Conservation (phyloP, 257 asterid genomes). For the Solanum sejunctum region DNA sequence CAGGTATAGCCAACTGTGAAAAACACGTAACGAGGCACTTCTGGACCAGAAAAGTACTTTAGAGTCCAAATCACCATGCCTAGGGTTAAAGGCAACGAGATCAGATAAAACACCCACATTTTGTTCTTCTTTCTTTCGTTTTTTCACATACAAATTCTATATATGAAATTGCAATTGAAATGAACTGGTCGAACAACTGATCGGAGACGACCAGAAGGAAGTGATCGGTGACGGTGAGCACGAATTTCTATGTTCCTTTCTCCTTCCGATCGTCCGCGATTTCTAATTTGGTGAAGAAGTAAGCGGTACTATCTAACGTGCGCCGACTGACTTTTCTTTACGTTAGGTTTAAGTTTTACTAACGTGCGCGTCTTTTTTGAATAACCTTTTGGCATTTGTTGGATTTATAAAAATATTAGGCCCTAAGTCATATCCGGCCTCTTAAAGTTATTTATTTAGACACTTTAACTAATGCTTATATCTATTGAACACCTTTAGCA, state of each 20-base stretch:
- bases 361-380: background rate
- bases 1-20: constrained; percentile 96
- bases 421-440: accelerated
- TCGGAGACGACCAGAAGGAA: background rate
- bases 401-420: background rate
- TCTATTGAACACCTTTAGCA: too few relatives aligned
- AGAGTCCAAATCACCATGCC: constrained; percentile 80
- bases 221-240: background rate
- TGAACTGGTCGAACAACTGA: background rate
- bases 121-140: background rate
- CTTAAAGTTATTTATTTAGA: too few relatives aligned
- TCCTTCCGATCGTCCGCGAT: background rate
- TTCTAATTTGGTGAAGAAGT: background rate
- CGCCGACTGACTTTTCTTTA: background rate
- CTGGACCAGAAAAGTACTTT: constrained; percentile 86
- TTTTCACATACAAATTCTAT: background rate
- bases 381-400: background rate
- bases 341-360: background rate
- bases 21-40: constrained; percentile 81
- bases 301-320: background rate
- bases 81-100: constrained; percentile 90
- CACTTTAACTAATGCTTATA: too few relatives aligned
- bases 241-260: background rate
- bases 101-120: constrained; percentile 98
- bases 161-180: background rate